Percentiles rank a stretch among this genome's conserved stretches.
Conservation (phyloP, 345 rosid genomes). For the Fremontodendron californicum region DNA sequence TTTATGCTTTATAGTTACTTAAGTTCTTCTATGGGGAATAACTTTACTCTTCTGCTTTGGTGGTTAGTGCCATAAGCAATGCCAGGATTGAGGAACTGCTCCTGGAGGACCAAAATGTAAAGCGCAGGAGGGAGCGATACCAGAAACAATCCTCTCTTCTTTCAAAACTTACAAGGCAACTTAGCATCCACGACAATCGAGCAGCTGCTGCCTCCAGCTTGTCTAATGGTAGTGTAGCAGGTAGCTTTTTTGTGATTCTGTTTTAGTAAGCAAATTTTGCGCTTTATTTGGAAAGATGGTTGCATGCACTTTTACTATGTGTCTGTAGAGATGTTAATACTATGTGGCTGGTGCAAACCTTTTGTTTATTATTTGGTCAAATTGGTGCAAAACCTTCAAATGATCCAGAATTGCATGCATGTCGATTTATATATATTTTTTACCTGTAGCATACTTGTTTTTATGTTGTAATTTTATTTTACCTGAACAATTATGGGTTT, state of each 20-base stretch:
- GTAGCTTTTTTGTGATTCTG: constrained; percentile 25
- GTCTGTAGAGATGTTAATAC: too few relatives aligned
- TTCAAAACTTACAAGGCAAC: constrained; percentile 74
- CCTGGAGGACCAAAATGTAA: constrained; percentile 85
- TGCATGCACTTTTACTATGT: background rate
- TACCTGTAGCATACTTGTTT: background rate
- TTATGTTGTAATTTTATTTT: background rate
- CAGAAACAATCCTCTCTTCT: constrained; percentile 87
- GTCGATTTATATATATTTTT: background rate
- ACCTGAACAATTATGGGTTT: background rate
- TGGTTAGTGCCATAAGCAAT: constrained; percentile 68
- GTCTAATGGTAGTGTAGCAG: constrained; percentile 53
- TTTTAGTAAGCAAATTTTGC: background rate
- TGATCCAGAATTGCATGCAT: background rate
- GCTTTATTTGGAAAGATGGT: background rate
- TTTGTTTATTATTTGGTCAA: background rate
- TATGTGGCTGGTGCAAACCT: background rate
- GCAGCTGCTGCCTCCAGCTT: constrained; percentile 84
- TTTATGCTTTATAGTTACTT: background rate
- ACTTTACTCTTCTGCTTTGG: constrained; percentile 8
- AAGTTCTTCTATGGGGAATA: background rate
- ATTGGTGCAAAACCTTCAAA: background rate
- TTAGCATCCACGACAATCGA: constrained; percentile 84
- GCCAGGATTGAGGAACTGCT: constrained; percentile 80
- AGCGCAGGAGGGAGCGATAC: constrained; percentile 68